Evolutionary conservation across 2,329 filamentous ascomycete species (phyloP).

Genomic region (Talaromyces sp.): DNA sequence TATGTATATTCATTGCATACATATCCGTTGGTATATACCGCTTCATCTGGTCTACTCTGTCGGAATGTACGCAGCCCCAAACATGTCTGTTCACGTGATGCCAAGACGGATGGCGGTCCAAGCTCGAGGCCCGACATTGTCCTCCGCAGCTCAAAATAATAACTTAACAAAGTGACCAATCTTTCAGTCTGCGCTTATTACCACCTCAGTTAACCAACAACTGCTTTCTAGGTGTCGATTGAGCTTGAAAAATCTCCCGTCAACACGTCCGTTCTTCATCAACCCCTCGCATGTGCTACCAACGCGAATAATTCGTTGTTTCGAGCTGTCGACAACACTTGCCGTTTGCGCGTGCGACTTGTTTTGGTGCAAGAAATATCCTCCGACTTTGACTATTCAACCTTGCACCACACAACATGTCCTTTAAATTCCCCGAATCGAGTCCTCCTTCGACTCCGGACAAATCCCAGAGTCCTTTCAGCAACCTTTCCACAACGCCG

Average conservation of each 20-base stretch:
- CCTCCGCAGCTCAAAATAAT: background rate
- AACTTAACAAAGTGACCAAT: background rate
- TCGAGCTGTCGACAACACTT: background rate
- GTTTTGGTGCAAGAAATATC: background rate
- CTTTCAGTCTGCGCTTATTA: background rate
- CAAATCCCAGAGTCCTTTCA: slow-evolving; percentile 37
- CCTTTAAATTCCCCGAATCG: background rate
- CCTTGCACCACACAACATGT: background rate
- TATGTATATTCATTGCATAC: too few relatives aligned
- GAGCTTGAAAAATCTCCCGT: background rate
- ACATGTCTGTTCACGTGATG: background rate
- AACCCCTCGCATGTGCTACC: background rate
- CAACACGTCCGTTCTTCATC: background rate
- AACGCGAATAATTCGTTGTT: background rate
- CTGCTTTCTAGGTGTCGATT: background rate
- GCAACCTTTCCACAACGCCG: slow-evolving; percentile 56
- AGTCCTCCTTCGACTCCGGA: slow-evolving; percentile 32
- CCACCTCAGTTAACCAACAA: background rate
- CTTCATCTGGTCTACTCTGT: too few relatives aligned
- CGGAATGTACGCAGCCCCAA: too few relatives aligned
- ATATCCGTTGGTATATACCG: too few relatives aligned
- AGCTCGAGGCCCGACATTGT: slow-evolving; percentile 1
- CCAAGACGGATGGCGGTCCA: background rate
- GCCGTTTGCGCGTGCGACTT: background rate
- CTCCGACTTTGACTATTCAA: background rate